A percentile compares a stretch with the other conserved stretches of the same genome.
phyloP scores from a whole-genome alignment of 2,329 filamentous ascomycete species.

The Xylaria polymorpha region DNA sequence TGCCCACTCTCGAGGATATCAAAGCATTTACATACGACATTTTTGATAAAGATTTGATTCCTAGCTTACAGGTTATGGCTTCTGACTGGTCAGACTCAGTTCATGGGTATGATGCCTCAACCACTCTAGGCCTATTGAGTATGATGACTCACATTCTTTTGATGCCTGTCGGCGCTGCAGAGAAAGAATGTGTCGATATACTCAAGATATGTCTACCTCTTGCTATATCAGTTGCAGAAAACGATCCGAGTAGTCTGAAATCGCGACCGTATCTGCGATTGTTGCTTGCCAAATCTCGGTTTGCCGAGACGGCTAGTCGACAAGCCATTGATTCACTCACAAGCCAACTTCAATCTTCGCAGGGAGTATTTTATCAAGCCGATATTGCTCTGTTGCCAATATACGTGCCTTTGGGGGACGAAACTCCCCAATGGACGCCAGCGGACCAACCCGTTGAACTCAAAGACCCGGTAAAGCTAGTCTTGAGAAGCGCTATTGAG shows the following conservation, averaged over 20 bases:
- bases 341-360: conserved; percentile 28
- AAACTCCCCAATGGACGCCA: conserved; percentile 40
- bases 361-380: conserved; percentile 23
- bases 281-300: conserved; percentile 39
- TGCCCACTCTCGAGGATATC: conserved; percentile 25
- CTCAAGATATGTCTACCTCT: conserved; percentile 35
- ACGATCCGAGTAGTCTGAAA: conserved; percentile 38
- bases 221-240: conserved; percentile 38
- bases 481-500: conserved; percentile 32
- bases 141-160: conserved; percentile 38
- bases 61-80: conserved; percentile 29
- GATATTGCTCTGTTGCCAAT: conserved; percentile 34
- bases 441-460: conserved; percentile 30
- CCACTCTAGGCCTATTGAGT: conserved; percentile 40
- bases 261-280: conserved; percentile 40
- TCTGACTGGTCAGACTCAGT: conserved; percentile 39
- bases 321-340: conserved; percentile 26
- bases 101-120: conserved; percentile 38
- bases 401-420: conserved; percentile 36
- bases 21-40: conserved; percentile 26
- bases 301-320: conserved; percentile 31
- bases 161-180: conserved; percentile 21
- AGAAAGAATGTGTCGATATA: conserved; percentile 27
- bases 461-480: conserved; percentile 30
- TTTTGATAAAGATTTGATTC: conserved; percentile 24